A percentile compares a stretch with the other conserved stretches of the same genome.
Evolutionary conservation across 805 yeast genomes (phyloP).

Genomic region (Yamadazyma sp.): DNA sequence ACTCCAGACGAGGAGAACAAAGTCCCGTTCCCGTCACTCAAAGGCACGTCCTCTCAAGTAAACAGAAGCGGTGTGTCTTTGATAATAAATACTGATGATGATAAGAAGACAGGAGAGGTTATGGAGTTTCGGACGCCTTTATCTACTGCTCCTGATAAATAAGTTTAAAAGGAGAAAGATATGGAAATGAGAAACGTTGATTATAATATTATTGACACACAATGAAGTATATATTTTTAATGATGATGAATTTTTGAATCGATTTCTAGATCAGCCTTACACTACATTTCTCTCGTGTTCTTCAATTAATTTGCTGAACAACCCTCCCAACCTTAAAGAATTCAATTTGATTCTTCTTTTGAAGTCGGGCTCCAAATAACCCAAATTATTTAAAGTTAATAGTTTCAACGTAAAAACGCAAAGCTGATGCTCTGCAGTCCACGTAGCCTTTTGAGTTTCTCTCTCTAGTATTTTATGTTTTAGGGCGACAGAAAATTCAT

Average conservation of each 20-base stretch:
- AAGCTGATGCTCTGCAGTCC: conserved; percentile 42
- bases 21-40: conserved; percentile 11
- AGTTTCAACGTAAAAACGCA: conserved; percentile 44
- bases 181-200: too few species aligned
- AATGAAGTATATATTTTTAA: too few species aligned
- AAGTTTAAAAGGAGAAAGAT: too few species aligned
- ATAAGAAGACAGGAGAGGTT: conserved; percentile 8
- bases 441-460: conserved; percentile 17
- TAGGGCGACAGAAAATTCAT: conserved; percentile 4
- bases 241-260: too few species aligned
- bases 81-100: conserved; percentile 16
- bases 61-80: conserved; percentile 12
- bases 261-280: too few species aligned
- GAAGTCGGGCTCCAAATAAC: conserved; percentile 27
- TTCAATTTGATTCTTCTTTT: conserved; percentile 39
- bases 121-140: conserved; percentile 19
- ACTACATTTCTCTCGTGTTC: too few species aligned
- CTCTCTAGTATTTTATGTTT: conserved; percentile 1
- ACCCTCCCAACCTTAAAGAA: conserved; percentile 32
- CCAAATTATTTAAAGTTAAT: conserved; percentile 31
- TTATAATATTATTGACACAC: too few species aligned
- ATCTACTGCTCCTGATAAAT: background rate
- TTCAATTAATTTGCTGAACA: conserved; percentile 19
- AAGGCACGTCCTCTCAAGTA: background rate
- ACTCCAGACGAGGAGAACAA: conserved; percentile 15